Conservation (phyloP, 2,329 filamentous ascomycete species). For the Penicillium nordicum region DNA sequence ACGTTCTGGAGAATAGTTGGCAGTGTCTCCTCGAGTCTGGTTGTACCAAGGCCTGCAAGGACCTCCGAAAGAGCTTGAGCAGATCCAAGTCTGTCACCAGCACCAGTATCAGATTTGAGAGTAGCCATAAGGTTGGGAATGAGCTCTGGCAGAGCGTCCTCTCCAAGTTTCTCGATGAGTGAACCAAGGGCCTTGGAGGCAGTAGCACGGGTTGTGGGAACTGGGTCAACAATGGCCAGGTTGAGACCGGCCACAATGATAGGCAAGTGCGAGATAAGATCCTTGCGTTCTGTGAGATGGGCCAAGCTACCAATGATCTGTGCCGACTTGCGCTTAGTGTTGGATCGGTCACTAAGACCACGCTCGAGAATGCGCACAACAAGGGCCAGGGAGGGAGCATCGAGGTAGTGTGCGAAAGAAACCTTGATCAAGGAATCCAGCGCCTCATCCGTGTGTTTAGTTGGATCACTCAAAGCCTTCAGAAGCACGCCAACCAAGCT, state of each 20-base stretch:
- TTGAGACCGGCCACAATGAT: constrained; percentile 89
- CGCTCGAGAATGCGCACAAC: constrained; percentile 94
- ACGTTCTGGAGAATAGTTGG: constrained; percentile 97
- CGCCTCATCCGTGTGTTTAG: constrained; percentile 93
- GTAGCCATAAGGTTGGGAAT: constrained; percentile 97
- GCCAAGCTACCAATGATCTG: constrained; percentile 98
- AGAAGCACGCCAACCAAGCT: constrained; percentile 83
- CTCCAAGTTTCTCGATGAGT: constrained; percentile 95
- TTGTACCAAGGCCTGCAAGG: constrained; percentile 87
- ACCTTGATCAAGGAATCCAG: constrained; percentile 94
- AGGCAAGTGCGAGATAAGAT: constrained; percentile 84
- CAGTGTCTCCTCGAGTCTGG: constrained; percentile 88
- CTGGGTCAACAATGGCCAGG: constrained; percentile 85
- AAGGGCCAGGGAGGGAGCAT: constrained; percentile 89
- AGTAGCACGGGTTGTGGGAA: constrained; percentile 92
- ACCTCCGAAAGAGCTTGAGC: constrained; percentile 96
- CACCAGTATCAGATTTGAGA: constrained; percentile 93
- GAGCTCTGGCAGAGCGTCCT: constrained; percentile 92
- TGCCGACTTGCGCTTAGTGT: constrained; percentile 91
- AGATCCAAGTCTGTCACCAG: constrained; percentile 91
- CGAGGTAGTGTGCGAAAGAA: constrained; percentile 97
- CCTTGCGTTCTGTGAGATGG: constrained; percentile 93
- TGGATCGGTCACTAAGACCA: constrained; percentile 83
- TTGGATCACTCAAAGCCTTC: constrained; percentile 95
- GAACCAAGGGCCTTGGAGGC: constrained; percentile 94